Evolutionary conservation across 257 asterid genomes (phyloP), one percentile per base, ranked within the genome.

Genomic region (Solanum paucissectum): DNA sequence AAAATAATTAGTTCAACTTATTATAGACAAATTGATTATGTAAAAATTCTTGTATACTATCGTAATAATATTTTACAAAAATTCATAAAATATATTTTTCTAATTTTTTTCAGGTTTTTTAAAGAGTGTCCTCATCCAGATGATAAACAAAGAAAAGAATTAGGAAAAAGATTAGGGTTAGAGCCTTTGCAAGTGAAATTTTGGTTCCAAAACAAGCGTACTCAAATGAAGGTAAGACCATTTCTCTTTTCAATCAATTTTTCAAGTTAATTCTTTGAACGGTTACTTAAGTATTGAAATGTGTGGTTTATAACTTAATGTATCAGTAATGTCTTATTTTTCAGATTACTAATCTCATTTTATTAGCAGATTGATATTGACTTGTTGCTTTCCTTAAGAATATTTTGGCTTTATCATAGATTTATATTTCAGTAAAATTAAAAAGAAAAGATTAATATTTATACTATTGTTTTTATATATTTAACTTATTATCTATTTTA

Each of bases 201-300:
- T 88, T 96, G 99, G 99, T 96, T 96, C 88, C 99, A 96, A 76
- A 96, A 96, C 93, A 96, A 96, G 87, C 98, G 99, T 25, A 96
- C 99, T 0, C 98, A 94, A 82, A 94, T 94, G 96, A 94, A 94
- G 96, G 98, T 93, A 77, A 85, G 8, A 14, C 11, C 5, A 29
- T 69, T 21, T 84, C 2, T 68, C 7, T 71, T 69, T 27, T 23
- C 23, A 18, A 20, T 71, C 9, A 8, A 25, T 86, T 66, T 68
- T 27, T 12, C 74, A 33, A 68, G 36, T 68, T 68, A 68, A 68
- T 27, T 68, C 18, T 32, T 7, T 27, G 21, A 68, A 68, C 6
- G 21, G 4, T 68, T 6, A 12, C 16, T 5, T 27, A 68, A 68
- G 9, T 66, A 27, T 29, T 21, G 12, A 9, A 9, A 58, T 58